Percentiles rank a stretch among this genome's conserved stretches.
Conservation (phyloP, 2,329 filamentous ascomycete species). For the Colletotrichum sp. region DNA sequence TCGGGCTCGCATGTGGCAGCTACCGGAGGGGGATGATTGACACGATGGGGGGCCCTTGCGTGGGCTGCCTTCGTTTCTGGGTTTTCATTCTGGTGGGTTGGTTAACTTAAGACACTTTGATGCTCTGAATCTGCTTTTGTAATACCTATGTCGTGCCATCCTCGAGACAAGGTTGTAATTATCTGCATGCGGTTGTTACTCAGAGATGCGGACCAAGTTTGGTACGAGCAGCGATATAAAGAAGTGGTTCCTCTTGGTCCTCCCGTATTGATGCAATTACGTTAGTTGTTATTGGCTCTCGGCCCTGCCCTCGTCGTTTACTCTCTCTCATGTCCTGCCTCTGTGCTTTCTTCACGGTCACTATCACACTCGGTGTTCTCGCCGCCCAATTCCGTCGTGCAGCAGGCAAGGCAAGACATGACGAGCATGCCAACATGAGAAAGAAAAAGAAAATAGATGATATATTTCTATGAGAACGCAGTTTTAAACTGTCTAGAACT, state of each 20-base stretch:
- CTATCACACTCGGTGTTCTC: no score
- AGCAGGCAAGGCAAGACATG: neutral
- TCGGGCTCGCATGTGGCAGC: neutral
- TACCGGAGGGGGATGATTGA: neutral
- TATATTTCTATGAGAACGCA: neutral
- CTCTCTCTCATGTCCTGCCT: neutral
- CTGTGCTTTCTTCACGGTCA: no score
- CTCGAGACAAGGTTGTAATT: neutral
- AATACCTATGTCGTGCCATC: neutral
- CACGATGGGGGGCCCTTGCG: neutral
- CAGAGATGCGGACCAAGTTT: no score
- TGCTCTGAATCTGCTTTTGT: neutral
- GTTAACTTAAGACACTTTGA: neutral
- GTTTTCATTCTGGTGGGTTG: neutral
- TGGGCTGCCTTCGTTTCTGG: neutral
- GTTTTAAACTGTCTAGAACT: neutral
- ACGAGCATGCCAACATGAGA: neutral
- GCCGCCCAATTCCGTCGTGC: no score
- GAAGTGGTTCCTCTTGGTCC: rapidly evolving
- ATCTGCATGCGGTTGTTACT: neutral
- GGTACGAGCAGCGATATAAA: neutral
- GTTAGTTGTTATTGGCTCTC: neutral
- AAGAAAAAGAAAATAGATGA: neutral
- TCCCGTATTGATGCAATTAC: neutral
- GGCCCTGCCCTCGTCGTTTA: rapidly evolving